Percentiles rank a stretch among this genome's conserved stretches.
phyloP scores from a whole-genome alignment of 805 yeast species.

The Starmerella scarabaei region DNA sequence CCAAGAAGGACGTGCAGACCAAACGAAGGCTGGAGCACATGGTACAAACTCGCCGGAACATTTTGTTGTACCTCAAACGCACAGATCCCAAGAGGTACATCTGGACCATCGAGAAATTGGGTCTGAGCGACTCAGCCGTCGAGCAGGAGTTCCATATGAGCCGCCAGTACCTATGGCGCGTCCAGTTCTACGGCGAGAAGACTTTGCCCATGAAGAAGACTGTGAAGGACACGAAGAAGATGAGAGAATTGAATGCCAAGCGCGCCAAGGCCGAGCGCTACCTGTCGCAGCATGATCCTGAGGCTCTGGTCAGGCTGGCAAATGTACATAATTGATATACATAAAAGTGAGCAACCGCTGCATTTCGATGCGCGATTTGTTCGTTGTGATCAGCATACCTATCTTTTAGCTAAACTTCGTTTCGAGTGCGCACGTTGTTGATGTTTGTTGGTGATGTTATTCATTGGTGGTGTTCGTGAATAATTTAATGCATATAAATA shows the following conservation, averaged over 20 bases:
- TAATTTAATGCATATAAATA: no score
- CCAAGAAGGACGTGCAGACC: slow-evolving; percentile 60
- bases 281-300: slow-evolving; percentile 22
- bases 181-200: slow-evolving; percentile 29
- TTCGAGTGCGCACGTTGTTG: no score
- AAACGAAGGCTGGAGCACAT: slow-evolving; percentile 62
- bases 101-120: slow-evolving; percentile 76
- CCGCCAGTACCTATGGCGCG: slow-evolving; percentile 26
- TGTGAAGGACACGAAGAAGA: slow-evolving; percentile 20
- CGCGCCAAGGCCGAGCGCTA: slow-evolving; percentile 21
- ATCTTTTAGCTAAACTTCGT: no score
- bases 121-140: slow-evolving; percentile 68
- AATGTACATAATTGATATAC: slow-evolving; percentile 1
- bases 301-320: slow-evolving; percentile 10
- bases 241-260: slow-evolving; percentile 18
- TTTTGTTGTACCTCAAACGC: slow-evolving; percentile 68
- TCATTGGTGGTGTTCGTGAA: no score
- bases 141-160: slow-evolving; percentile 50
- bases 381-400: no score
- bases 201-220: slow-evolving; percentile 27
- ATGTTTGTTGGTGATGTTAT: no score
- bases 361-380: no score
- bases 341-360: background rate
- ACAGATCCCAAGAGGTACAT: slow-evolving; percentile 71
- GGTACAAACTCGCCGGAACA: slow-evolving; percentile 80